Base-by-base conservation (phyloP, 371 early-diverging fungal species). In the Zopfochytrium polystomum region DNA sequence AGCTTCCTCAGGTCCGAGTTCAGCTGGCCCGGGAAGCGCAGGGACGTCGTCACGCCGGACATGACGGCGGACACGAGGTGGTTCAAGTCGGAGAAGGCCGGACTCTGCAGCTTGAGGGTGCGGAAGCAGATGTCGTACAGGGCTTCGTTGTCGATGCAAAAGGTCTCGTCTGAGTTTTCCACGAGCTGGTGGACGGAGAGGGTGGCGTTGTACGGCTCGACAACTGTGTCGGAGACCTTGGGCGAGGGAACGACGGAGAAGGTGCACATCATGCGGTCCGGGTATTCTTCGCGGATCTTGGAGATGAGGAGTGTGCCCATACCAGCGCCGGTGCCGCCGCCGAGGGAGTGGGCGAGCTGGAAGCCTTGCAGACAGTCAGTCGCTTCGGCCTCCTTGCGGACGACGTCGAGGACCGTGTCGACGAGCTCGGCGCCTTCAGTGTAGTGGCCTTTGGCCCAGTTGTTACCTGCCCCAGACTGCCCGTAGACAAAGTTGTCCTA, bases 91-190 rank as follows among this genome's bases (percentile, higher is more conserved):
- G 87, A 88, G 82, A 76, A 79, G 54, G 82, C 84, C 32, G 97
- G 95, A 66, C 83, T 87, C 51, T 80, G 80, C 89, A 96, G 76
- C 79, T 93, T 73, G 56, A 94, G 77, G 46, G 91, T 91, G 61
- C 89, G 86, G 84, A 87, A 87, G 80, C 93, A 93, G 63, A 96
- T 94, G 71, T 93, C 92, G 78, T 95, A 95, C 55, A 98, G 80
- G 85, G 96, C 99, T 74, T 99, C 96, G 83, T 99, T 99, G 77
- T 99, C 99, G 66, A 99, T 95, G 81, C 96, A 96, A 87, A 97
- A 99, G 33, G 98, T 95, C 72, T 90, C 91, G 78, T 99, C 97
- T 33, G 96, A 90, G 82, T 96, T 96, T 75, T 99, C 99, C 55
- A 97, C 89, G 56, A 96, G 83, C 68, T 96, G 96, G 79, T 99